A percentile compares a stretch with the other conserved stretches of the same genome.
phyloP scores from a whole-genome alignment of 768 basidiomycete genomes.

The Xerocomus brunneocitrinus region DNA sequence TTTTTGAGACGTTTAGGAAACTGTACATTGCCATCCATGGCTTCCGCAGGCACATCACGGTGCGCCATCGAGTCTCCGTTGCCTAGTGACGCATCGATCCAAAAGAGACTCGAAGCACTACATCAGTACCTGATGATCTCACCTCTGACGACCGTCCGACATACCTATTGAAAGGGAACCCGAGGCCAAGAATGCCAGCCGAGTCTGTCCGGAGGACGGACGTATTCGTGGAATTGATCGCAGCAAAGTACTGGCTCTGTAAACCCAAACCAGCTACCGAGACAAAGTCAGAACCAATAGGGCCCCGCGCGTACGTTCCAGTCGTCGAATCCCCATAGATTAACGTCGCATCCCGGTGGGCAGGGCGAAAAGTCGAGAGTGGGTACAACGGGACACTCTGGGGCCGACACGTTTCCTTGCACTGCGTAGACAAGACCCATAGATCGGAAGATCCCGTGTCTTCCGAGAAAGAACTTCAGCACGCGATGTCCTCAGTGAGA shows the following conservation, averaged over 20 bases:
- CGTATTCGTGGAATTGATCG: conserved; percentile 67
- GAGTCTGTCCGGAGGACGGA: conserved; percentile 51
- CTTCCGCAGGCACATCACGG: conserved; percentile 1
- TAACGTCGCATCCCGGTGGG: conserved; percentile 44
- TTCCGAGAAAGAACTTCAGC: conserved; percentile 21
- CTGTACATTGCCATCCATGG: not conserved
- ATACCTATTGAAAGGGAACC: conserved; percentile 71
- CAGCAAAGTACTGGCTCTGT: conserved; percentile 54
- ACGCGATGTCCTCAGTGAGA: not conserved
- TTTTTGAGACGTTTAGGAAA: conserved; percentile 9
- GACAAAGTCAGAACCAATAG: conserved; percentile 56
- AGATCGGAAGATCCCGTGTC: conserved; percentile 79
- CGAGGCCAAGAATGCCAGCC: conserved; percentile 69
- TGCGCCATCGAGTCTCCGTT: conserved; percentile 1
- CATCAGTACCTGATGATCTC: not conserved
- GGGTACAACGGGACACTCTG: conserved; percentile 45
- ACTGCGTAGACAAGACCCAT: conserved; percentile 64
- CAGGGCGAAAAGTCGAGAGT: conserved; percentile 42
- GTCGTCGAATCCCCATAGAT: conserved; percentile 70
- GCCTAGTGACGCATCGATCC: conserved; percentile 35
- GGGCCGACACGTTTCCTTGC: conserved; percentile 39
- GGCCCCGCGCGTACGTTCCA: conserved; percentile 62
- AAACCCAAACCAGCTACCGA: conserved; percentile 49
- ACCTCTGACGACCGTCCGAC: conserved; percentile 2
- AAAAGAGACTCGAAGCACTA: conserved; percentile 39